Evolutionary conservation across 2,329 filamentous ascomycete species (phyloP), one percentile per base, ranked within the genome.

Genomic region (Elsinoe batatas): DNA sequence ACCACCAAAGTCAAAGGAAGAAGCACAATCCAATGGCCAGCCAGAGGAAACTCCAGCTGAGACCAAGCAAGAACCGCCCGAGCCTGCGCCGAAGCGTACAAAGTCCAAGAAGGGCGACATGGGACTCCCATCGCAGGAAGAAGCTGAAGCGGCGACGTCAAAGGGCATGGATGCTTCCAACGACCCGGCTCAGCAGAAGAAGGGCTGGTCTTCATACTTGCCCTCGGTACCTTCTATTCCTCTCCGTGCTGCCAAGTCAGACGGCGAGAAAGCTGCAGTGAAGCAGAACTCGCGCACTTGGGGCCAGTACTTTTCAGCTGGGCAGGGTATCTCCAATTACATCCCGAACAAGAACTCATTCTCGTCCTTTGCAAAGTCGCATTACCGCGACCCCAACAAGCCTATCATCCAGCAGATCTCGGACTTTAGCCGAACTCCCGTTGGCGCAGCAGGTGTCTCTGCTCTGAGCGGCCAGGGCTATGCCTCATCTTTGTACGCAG

Each of bases 341-440:
- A 68, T 77, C 5, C 75, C 75, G 3, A 68, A 68, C 12, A 71
- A 74, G 58, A 64, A 63, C 5, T 69, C 72, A 2, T 64, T 76
- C 5, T 74, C 72, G 37, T 68, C 72, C 5, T 76, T 76, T 60
- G 54, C 54, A 13, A 57, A 30, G 30, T 53, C 67, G 61, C 73
- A 76, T 58, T 61, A 71, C 22, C 68, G 73, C 33, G 73, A 77
- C 57, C 71, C 71, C 2, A 72, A 68, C 53, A 77, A 77, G 61
- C 72, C 72, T 43, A 76, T 75, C 58, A 67, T 74, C 3, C 72
- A 76, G 60, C 75, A 77, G 59, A 63, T 77, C 12, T 72, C 74
- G 56, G 74, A 76, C 56, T 76, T 77, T 58, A 74, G 71, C 0
- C 74, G 75, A 60, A 77, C 75, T 5, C 75, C 75, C 3, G 74